A percentile compares a stretch with the other conserved stretches of the same genome.
Evolutionary conservation across 2,329 filamentous ascomycete genomes (phyloP).

Genomic region (Ascomycota sp.): DNA sequence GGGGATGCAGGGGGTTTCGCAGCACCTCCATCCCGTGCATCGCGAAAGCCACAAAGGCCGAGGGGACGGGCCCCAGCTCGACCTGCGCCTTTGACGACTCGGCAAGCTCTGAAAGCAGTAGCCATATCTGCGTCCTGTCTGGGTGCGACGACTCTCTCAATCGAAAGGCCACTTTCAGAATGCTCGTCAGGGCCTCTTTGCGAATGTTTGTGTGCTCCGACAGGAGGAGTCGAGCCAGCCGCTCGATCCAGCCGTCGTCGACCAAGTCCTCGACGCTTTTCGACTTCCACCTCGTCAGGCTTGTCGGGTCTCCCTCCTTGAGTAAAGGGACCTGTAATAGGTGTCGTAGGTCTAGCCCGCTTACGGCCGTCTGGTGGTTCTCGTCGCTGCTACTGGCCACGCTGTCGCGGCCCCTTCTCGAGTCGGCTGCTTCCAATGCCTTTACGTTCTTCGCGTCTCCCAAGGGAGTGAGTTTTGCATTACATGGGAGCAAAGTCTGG

Average conservation of each 20-base stretch:
- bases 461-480: conserved; percentile 6
- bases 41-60: conserved; percentile 57
- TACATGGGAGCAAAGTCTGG: conserved; percentile 9
- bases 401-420: conserved; percentile 2
- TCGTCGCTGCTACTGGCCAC: background rate
- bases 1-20: conserved; percentile 54
- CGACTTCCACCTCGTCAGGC: conserved; percentile 44
- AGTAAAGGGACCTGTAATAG: conserved; percentile 28
- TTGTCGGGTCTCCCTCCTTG: conserved; percentile 27
- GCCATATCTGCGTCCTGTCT: conserved; percentile 58
- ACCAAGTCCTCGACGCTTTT: conserved; percentile 63
- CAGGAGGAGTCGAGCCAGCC: conserved; percentile 54
- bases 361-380: conserved; percentile 7
- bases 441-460: conserved; percentile 5
- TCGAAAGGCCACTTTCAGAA: conserved; percentile 43
- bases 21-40: conserved; percentile 49
- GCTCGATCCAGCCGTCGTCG: conserved; percentile 52
- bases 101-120: conserved; percentile 59
- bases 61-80: conserved; percentile 41
- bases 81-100: conserved; percentile 47
- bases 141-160: conserved; percentile 49
- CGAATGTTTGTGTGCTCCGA: conserved; percentile 59
- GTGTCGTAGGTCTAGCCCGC: conserved; percentile 25
- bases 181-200: conserved; percentile 51
- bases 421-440: conserved; percentile 3